Percentiles rank a stretch among this genome's conserved stretches.
Conservation (phyloP, 2,329 filamentous ascomycete genomes). For the Penicillium hordei region DNA sequence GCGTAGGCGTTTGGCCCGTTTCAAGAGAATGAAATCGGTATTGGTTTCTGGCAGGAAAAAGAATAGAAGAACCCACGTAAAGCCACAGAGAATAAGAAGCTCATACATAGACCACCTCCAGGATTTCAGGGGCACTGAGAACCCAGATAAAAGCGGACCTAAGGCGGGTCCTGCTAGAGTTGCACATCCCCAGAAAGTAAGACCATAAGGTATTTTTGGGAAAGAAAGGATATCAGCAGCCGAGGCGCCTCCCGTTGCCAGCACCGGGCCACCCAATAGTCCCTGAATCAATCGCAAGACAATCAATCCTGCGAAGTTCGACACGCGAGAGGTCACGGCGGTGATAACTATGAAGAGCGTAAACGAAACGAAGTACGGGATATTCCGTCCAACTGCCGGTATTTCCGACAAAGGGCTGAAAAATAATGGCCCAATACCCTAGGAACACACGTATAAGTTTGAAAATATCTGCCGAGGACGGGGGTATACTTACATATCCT, state of each 20-base stretch:
- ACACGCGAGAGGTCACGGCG: no score
- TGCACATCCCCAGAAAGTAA: background rate
- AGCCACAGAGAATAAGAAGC: conserved; percentile 41
- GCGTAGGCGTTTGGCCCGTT: background rate
- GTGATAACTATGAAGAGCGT: conserved; percentile 41
- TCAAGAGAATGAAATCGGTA: background rate
- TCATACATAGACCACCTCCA: conserved; percentile 47
- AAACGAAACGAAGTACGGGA: conserved; percentile 51
- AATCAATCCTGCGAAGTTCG: background rate
- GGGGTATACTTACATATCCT: background rate
- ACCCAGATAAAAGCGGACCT: conserved; percentile 46
- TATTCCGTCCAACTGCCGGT: conserved; percentile 49
- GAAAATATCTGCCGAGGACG: background rate
- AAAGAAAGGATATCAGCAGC: background rate
- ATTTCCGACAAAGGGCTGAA: conserved; percentile 43
- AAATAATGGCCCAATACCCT: background rate
- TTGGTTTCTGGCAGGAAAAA: conserved; percentile 42
- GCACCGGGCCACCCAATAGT: background rate
- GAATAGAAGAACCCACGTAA: conserved; percentile 25
- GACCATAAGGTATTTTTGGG: background rate
- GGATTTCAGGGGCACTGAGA: conserved; percentile 39
- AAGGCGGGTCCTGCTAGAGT: conserved; percentile 30
- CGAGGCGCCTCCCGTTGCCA: background rate
- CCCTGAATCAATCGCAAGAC: background rate
- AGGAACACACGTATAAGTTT: background rate